These are phyloP conservation scores for Grosmannia clavigera DNA, from an alignment of 2,329 filamentous ascomycete species.

Conservation along the genomic window DNA sequence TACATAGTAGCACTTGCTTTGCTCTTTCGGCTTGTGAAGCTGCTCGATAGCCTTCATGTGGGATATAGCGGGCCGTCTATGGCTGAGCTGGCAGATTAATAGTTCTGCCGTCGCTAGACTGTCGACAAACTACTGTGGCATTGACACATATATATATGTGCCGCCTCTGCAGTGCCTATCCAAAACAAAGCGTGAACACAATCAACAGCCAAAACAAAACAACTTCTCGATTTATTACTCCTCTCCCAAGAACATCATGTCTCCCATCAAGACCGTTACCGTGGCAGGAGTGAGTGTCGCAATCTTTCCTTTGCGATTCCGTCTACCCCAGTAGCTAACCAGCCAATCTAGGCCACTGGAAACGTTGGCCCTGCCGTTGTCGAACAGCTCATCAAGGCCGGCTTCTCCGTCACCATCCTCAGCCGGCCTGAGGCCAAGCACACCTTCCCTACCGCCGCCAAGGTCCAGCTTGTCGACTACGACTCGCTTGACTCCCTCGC, in stretches of 20 bases:
- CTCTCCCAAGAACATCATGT: not conserved
- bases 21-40: not conserved
- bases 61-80: not conserved
- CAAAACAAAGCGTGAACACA: not conserved
- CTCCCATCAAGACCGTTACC: not conserved
- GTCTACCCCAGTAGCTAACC: not conserved
- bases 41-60: not conserved
- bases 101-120: not conserved
- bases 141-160: not conserved
- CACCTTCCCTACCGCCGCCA: conserved; percentile 30
- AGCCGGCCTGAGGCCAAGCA: conserved; percentile 26
- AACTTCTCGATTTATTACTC: not conserved
- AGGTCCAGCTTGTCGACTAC: conserved; percentile 30
- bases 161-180: not conserved
- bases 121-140: not conserved
- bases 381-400: conserved; percentile 28
- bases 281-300: not conserved
- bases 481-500: conserved; percentile 30
- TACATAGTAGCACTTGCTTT: not conserved
- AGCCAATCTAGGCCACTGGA: conserved; percentile 27
- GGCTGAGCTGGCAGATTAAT: not conserved
- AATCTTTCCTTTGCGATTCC: too few relatives aligned
- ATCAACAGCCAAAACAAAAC: not conserved
- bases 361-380: conserved; percentile 26
- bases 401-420: conserved; percentile 38